Percentiles rank a stretch among this genome's conserved stretches.
phyloP scores from a whole-genome alignment of 768 basidiomycete genomes.

The Boletellus ananas region DNA sequence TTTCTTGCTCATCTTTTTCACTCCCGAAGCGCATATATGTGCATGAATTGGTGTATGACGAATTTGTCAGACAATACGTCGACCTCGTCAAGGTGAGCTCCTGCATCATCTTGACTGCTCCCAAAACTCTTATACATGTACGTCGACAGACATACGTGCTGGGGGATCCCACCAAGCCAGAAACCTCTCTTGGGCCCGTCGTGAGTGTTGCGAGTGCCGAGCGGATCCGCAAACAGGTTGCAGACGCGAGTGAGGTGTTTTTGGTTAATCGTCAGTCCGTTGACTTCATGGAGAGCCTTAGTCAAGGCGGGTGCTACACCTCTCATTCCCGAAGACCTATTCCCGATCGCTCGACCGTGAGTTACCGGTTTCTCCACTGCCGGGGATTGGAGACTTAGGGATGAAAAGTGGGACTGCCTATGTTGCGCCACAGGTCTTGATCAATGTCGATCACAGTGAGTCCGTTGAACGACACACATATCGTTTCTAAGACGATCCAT shows the following conservation, averaged over 20 bases:
- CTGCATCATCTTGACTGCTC: background rate
- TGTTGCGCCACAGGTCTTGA: constrained; percentile 87
- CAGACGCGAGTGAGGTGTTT: constrained; percentile 63
- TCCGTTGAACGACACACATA: constrained; percentile 11
- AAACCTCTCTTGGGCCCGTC: constrained; percentile 88
- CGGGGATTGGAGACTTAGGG: background rate
- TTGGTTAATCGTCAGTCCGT: background rate
- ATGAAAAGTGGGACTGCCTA: constrained; percentile 68
- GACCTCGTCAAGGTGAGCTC: constrained; percentile 62
- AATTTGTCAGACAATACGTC: constrained; percentile 72
- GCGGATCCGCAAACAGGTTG: constrained; percentile 80
- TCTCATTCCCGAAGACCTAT: constrained; percentile 64
- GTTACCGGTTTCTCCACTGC: constrained; percentile 19
- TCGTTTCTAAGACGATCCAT: constrained; percentile 3
- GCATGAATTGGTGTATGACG: constrained; percentile 76
- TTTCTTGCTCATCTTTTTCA: background rate
- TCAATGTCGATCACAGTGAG: constrained; percentile 86
- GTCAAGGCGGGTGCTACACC: constrained; percentile 77
- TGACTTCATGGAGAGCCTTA: constrained; percentile 20
- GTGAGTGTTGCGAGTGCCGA: constrained; percentile 84
- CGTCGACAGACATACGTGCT: constrained; percentile 66
- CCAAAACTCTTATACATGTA: background rate
- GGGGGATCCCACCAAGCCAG: constrained; percentile 73
- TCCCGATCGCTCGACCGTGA: constrained; percentile 66
- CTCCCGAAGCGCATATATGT: constrained; percentile 80